Evolutionary conservation across 108 stramenopile species (phyloP), one percentile per base, ranked within the genome.

Genomic region (Cyclotella sp.): DNA sequence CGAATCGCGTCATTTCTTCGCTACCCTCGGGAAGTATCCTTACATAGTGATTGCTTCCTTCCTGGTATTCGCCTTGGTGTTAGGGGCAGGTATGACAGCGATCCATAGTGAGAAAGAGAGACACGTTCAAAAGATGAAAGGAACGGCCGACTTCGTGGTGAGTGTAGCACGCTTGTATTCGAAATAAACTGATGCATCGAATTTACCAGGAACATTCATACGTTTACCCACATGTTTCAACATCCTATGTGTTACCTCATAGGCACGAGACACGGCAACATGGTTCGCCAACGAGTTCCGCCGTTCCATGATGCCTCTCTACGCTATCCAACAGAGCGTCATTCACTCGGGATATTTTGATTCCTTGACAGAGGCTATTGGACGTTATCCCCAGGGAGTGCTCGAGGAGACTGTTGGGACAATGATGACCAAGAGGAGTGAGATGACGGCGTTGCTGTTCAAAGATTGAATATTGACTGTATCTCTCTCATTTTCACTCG

Each of bases 221-320:
- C n/a, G n/a, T n/a, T n/a, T n/a, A n/a, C n/a, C n/a, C n/a, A n/a
- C n/a, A n/a, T n/a, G n/a, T n/a, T n/a, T n/a, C n/a, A n/a, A n/a
- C n/a, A n/a, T n/a, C n/a, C n/a, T n/a, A n/a, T n/a, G n/a, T n/a
- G n/a, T n/a, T n/a, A n/a, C n/a, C n/a, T n/a, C n/a, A n/a, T n/a
- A 78, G 77, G 79, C 79, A 1, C 46, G 59, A 40, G 79, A 79
- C 43, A 73, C 71, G 18, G 79, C 71, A 10, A 34, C 41, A 12
- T 79, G 79, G 79, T 79, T 79, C 44, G 21, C 67, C 2, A 43
- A 72, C 40, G 79, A 79, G 58, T 79, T 73, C 30, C 66, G 74
- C 18, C 47, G 75, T 10, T 73, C 79, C 28, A 79, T 79, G 79
- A 65, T 73, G 40, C 79, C 79, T 0, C 79, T 79, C 27, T 79